Evolutionary conservation across 305 asterid genomes (phyloP).

Genomic region (Rubia tinctorum): DNA sequence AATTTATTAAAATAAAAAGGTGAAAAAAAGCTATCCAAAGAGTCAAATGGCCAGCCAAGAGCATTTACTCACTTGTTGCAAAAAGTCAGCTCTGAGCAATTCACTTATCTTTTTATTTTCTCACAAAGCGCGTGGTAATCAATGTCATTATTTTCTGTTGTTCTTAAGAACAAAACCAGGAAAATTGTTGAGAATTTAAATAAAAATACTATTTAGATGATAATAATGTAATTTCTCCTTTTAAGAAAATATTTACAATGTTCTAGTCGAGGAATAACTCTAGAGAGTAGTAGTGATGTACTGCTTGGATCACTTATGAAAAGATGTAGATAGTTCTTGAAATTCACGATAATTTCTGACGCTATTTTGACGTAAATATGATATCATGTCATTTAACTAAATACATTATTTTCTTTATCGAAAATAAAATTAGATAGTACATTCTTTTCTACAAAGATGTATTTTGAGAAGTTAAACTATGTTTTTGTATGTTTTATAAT

Average conservation of each 20-base stretch:
- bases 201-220: background rate
- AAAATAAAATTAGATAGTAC: too few relatives aligned
- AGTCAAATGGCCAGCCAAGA: constrained; percentile 68
- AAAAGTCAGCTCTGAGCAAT: constrained; percentile 50
- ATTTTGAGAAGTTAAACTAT: too few relatives aligned
- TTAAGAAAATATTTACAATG: background rate
- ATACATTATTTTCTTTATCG: too few relatives aligned
- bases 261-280: background rate
- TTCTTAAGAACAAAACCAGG: background rate
- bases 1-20: background rate
- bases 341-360: background rate
- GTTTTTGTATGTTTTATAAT: too few relatives aligned
- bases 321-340: background rate
- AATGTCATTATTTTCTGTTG: constrained; percentile 30
- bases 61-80: constrained; percentile 59
- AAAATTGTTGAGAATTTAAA: background rate
- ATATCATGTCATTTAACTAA: background rate
- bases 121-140: constrained; percentile 46
- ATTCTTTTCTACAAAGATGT: too few relatives aligned
- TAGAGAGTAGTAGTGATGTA: background rate
- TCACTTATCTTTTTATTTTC: constrained; percentile 1
- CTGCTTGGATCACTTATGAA: background rate
- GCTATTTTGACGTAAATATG: background rate
- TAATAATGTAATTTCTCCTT: background rate
- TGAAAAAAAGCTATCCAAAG: constrained; percentile 21